Evolutionary conservation across 345 rosid genomes (phyloP).

Genomic region (Triadica sebifera): DNA sequence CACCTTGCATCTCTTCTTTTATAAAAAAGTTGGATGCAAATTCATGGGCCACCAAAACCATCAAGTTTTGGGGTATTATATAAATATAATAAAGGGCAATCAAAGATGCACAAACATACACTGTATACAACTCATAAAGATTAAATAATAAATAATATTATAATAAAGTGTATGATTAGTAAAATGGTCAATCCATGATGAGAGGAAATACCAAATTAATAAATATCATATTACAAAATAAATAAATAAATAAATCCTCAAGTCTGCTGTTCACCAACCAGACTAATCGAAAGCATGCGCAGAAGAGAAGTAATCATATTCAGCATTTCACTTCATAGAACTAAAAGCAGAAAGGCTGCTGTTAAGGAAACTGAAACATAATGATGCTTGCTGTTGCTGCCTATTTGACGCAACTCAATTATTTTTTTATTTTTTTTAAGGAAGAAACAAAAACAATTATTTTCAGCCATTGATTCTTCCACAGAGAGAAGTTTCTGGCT

Average conservation of each 20-base stretch:
- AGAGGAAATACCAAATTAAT: neutral
- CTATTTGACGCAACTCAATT: neutral
- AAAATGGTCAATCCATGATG: slow-evolving; percentile 1
- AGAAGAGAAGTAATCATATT: slow-evolving; percentile 35
- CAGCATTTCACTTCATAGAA: slow-evolving; percentile 9
- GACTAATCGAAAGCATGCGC: slow-evolving; percentile 39
- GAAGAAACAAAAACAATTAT: too few species aligned
- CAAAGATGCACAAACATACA: too few species aligned
- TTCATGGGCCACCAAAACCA: neutral
- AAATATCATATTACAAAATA: too few species aligned
- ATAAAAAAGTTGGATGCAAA: slow-evolving; percentile 23
- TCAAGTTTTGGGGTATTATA: too few species aligned
- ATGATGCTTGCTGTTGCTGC: slow-evolving; percentile 20
- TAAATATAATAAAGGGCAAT: neutral
- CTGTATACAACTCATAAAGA: too few species aligned
- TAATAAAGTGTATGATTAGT: neutral
- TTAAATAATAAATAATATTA: too few species aligned
- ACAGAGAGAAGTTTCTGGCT: slow-evolving; percentile 23
- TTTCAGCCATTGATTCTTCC: slow-evolving; percentile 28
- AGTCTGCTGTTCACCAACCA: too few species aligned
- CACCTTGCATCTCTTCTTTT: slow-evolving; percentile 24
- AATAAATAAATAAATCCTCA: too few species aligned
- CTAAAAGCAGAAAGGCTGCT: slow-evolving; percentile 31
- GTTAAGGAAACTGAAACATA: slow-evolving; percentile 30
- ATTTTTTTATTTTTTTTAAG: neutral